Percentiles rank a stretch among this genome's conserved stretches.
Evolutionary conservation across 2,329 filamentous ascomycete species (phyloP).

Genomic region (Stromatinia cepivora): DNA sequence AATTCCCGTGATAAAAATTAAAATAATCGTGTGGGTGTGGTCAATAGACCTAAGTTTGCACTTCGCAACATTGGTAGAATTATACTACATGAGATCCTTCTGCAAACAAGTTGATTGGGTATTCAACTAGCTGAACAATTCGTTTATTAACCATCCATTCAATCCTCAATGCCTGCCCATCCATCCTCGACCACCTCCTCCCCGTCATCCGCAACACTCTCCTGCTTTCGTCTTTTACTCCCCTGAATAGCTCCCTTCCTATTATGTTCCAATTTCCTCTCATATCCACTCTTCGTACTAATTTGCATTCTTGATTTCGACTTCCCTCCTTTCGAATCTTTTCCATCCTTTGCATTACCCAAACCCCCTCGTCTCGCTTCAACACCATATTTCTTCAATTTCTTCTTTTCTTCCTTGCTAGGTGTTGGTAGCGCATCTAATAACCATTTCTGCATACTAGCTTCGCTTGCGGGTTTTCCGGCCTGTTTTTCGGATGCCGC

Average conservation of each 20-base stretch:
- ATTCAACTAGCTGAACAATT: neutral
- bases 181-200: conserved; percentile 35
- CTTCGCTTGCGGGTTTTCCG: conserved; percentile 50
- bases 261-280: conserved; percentile 68
- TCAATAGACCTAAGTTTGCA: neutral
- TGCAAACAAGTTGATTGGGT: neutral
- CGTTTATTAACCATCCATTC: neutral
- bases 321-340: conserved; percentile 40
- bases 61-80: neutral
- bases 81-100: neutral
- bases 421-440: conserved; percentile 83
- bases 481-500: conserved; percentile 75
- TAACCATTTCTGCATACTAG: conserved; percentile 78
- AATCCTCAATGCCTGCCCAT: conserved; percentile 54
- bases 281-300: conserved; percentile 78
- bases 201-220: conserved; percentile 36
- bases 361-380: conserved; percentile 60
- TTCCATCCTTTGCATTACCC: conserved; percentile 45
- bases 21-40: neutral
- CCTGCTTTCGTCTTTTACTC: conserved; percentile 54
- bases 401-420: conserved; percentile 79
- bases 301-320: conserved; percentile 56
- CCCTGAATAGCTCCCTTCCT: conserved; percentile 60
- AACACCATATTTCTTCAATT: conserved; percentile 78
- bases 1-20: neutral